Evolutionary conservation across 129 eudicot genomes (phyloP).

Genomic region (Dittrichia graveolens): DNA sequence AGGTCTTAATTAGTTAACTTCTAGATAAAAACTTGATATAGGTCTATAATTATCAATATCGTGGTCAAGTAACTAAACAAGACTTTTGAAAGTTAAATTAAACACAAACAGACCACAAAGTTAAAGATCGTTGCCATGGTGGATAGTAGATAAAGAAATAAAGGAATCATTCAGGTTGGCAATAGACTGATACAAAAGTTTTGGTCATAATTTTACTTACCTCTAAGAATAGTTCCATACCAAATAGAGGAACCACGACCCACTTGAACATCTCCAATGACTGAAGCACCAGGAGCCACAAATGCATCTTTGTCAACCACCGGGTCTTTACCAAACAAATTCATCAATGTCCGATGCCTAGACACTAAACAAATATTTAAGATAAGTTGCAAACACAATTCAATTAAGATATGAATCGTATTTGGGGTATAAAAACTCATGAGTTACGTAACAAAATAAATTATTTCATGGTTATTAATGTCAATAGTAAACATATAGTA

Average conservation of each 20-base stretch:
- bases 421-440: not conserved
- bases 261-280: slow-evolving; percentile 84
- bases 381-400: slow-evolving; percentile 8
- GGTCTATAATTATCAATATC: too few species aligned
- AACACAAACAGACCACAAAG: not conserved
- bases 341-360: slow-evolving; percentile 91
- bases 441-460: slow-evolving; percentile 2
- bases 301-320: slow-evolving; percentile 75
- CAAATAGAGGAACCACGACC: slow-evolving; percentile 85
- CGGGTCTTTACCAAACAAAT: slow-evolving; percentile 73
- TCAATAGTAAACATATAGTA: not conserved
- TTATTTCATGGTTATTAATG: not conserved
- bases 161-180: slow-evolving; percentile 4
- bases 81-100: not conserved
- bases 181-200: not conserved
- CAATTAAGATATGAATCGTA: slow-evolving; percentile 4
- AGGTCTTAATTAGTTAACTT: not conserved
- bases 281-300: slow-evolving; percentile 97
- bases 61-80: not conserved
- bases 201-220: slow-evolving; percentile 41
- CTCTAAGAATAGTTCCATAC: slow-evolving; percentile 97
- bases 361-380: slow-evolving; percentile 54
- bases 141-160: not conserved
- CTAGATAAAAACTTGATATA: not conserved
- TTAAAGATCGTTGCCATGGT: not conserved